Conservation (phyloP, 805 yeast species). For the Soucietia sequanensis region DNA sequence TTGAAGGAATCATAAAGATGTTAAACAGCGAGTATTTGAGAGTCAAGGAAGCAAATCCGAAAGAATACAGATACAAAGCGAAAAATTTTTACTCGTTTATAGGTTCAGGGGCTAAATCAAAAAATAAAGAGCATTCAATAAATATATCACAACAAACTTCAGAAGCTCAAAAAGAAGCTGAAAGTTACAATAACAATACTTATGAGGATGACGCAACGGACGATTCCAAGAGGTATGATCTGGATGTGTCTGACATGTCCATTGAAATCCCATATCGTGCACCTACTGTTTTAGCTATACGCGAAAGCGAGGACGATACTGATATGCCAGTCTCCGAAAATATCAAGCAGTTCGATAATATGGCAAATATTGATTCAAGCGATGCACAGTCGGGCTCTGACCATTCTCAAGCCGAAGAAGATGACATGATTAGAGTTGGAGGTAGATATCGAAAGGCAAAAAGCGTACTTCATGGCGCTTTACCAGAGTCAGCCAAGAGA, state of each 20-base stretch:
- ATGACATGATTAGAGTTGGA: constrained; percentile 20
- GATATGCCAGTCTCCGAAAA: neutral
- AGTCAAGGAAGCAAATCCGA: constrained; percentile 31
- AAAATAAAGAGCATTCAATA: neutral
- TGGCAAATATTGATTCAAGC: neutral
- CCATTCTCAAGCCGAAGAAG: constrained; percentile 2
- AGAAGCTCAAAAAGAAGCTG: neutral
- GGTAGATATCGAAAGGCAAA: constrained; percentile 25
- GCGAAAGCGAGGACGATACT: constrained; percentile 1
- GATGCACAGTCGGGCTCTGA: neutral
- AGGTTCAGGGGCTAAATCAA: constrained; percentile 18
- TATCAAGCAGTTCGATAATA: neutral
- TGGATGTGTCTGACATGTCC: neutral
- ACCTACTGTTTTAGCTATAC: neutral
- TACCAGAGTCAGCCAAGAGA: constrained; percentile 41
- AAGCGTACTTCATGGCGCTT: constrained; percentile 31
- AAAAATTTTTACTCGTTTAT: constrained; percentile 38
- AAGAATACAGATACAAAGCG: constrained; percentile 38
- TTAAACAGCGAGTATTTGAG: constrained; percentile 34
- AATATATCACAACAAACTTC: neutral
- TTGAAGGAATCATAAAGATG: constrained; percentile 30
- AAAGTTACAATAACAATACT: neutral
- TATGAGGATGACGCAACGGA: neutral
- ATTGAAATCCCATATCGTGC: neutral
- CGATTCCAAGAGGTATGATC: neutral